Evolutionary conservation across 176 grass and related monocot species (phyloP).

Genomic region (Lolium rigidum): DNA sequence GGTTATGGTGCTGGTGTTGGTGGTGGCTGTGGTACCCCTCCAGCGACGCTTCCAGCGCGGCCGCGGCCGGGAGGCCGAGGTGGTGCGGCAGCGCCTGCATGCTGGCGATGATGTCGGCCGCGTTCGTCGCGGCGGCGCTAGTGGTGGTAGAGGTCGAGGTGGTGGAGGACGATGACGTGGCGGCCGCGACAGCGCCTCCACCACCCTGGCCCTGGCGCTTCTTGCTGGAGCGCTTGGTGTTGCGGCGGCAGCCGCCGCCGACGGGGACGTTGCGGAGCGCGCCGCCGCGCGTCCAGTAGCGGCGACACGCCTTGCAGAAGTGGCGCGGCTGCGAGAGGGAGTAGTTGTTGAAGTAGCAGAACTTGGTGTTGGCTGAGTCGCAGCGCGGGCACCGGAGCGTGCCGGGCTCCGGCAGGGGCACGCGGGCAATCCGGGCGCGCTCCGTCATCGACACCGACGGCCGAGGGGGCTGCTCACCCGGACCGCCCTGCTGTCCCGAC

Average conservation of each 20-base stretch:
- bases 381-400: conserved; percentile 92
- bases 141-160: conserved; percentile 63
- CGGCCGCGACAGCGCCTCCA: conserved; percentile 18
- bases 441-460: conserved; percentile 69
- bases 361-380: conserved; percentile 97
- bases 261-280: conserved; percentile 95
- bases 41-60: conserved; percentile 67
- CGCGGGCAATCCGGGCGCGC: conserved; percentile 74
- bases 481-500: conserved; percentile 21
- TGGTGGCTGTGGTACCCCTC: conserved; percentile 61
- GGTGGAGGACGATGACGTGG: conserved; percentile 75
- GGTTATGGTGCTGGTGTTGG: conserved; percentile 41
- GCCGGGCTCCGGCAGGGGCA: conserved; percentile 79
- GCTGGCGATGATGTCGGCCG: conserved; percentile 48
- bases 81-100: conserved; percentile 53
- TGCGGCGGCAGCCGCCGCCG: conserved; percentile 89
- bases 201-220: conserved; percentile 43
- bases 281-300: conserved; percentile 99
- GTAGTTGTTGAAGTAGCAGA: conserved; percentile 99
- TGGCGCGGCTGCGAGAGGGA: conserved; percentile 99
- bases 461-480: conserved; percentile 24
- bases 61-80: conserved; percentile 66
- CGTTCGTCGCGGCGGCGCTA: conserved; percentile 42
- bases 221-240: conserved; percentile 78
- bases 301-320: conserved; percentile 99